Base-by-base conservation (phyloP, 192 early-diverging fungal genomes). In the Podila epicladia region DNA sequence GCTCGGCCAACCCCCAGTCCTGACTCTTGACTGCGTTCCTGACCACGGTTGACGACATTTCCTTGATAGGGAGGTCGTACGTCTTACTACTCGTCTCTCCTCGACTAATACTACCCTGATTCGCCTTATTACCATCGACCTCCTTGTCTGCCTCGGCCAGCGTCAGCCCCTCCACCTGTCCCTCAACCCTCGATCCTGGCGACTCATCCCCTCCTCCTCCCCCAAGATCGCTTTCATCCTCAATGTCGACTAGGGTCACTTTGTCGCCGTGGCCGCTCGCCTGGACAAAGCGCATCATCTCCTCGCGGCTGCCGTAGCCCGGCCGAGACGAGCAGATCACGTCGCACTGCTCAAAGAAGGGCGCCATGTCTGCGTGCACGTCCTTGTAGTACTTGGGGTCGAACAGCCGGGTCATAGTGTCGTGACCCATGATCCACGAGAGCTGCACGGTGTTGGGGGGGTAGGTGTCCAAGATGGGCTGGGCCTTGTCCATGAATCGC, bases 361-460 rank as follows among this genome's bases (percentile, higher is more conserved):
- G 78, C 12, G 72, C 72, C 26, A 95, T 84, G 61, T 78, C 75
- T 1, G 77, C 58, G 9, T 80, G 58, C 2, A 86, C 76, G 58
- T 87, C 75, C 1, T 69, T 57, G 71, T 95, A 95, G 82, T 95
- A 95, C 73, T 90, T 92, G 58, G 86, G 86, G 67, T 93, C 87
- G 65, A 95, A 92, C 32, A 95, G 85, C 33, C 94, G 88, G 17
- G 88, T 89, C 64, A 95, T 75, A 12, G 94, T 94, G 72, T 95
- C 94, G 71, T 85, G 89, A n/a, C 94, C 94, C 87, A 95, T 84
- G 65, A 94, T 89, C 83, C 93, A 95, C 45, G 89, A 82, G 12
- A 90, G 67, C 31, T 78, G 74, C 12, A 84, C 62, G 19, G 65
- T 63, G 17, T 57, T 57, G n/a, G 64, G 19, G 31, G 57, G 48